These are phyloP conservation scores for Rosa chinensis DNA, from an alignment of 306 rosid genomes.

Conservation along the genomic window DNA sequence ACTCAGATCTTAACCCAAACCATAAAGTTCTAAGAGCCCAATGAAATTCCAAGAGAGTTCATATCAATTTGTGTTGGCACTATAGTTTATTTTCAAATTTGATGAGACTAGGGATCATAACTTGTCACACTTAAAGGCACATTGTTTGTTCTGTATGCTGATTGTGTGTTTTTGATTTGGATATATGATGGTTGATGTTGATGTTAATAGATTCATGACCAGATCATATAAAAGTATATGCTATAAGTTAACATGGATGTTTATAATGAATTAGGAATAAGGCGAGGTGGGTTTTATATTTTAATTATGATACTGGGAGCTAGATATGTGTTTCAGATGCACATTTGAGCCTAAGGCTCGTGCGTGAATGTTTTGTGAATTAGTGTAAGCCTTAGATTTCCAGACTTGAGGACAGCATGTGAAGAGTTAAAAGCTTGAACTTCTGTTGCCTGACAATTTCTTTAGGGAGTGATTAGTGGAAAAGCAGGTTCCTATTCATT, in stretches of 20 bases:
- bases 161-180: background rate
- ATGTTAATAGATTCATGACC: background rate
- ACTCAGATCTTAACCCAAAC: background rate
- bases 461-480: no score
- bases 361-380: no score
- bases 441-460: no score
- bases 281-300: no score
- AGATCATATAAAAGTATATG: background rate
- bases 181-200: background rate
- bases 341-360: no score
- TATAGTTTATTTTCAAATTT: background rate
- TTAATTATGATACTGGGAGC: no score
- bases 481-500: no score
- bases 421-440: no score
- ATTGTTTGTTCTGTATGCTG: background rate
- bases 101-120: background rate
- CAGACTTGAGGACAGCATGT: no score
- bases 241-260: background rate
- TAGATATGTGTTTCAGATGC: no score
- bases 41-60: background rate
- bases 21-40: background rate
- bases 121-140: background rate
- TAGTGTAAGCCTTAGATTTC: no score
- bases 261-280: background rate
- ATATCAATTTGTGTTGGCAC: background rate